Base-by-base conservation (phyloP, 176 grass and related monocot species). In the Eragrostis nindensis region DNA sequence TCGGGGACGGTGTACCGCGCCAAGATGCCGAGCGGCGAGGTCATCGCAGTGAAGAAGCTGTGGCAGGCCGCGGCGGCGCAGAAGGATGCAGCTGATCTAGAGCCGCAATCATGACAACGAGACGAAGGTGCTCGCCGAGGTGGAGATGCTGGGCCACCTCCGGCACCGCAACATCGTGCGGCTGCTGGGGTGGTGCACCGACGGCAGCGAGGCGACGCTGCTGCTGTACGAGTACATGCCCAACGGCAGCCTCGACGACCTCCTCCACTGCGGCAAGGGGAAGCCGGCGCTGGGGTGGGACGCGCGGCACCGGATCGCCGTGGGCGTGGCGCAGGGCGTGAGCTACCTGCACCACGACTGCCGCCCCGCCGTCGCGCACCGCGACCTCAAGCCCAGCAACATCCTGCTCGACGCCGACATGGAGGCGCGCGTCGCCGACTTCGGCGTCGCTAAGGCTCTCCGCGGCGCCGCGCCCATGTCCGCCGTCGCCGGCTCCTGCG, bases 191-290 rank as follows among this genome's bases (percentile, higher is more conserved):
- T 81, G 70, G 87, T 97, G 92, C 87, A 91, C 71, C 1, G 85
- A 92, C 60, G 81, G 87, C 54, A 87, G 32, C 32, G 32, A 94
- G 62, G 45, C 94, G 2, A 90, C 85, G 38, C 73, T 97, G 77
- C 80, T 97, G 14, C 83, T 97, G 2, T 97, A 97, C 73, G 94
- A 97, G 79, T 97, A 92, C 87, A 97, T 97, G 92, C 94, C 94
- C 3, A 97, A 97, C 49, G 94, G 94, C 50, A 97, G 92, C 85
- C 88, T 97, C 15, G 92, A 97, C 21, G 92, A 97, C 60, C 87
- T 94, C 47, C 86, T 92, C 4, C 76, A 88, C 67, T 82, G 87
- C n/a, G 62, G 8, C 27, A 36, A n/a, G n/a, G n/a, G n/a, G n/a
- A n/a, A n/a, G n/a, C 32, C 32, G 32, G 32, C 32, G 53, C 61